A percentile compares a stretch with the other conserved stretches of the same genome.
phyloP scores from a whole-genome alignment of 176 grass and related monocot genomes.

The Eremochloa ophiuroides region DNA sequence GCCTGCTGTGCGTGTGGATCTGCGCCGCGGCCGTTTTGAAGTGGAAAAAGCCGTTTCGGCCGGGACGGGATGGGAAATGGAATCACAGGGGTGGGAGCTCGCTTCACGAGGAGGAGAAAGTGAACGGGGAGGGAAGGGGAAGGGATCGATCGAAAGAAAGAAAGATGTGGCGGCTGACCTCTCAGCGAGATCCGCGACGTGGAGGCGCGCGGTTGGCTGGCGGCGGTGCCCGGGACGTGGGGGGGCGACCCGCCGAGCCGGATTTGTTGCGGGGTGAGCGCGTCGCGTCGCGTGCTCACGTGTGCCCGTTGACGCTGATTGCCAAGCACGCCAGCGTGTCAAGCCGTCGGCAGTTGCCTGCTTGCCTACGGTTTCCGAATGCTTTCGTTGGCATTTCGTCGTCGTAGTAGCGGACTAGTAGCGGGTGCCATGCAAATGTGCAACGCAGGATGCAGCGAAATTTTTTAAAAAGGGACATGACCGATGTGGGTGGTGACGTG shows the following conservation, averaged over 20 bases:
- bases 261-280: not conserved
- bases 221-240: not conserved
- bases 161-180: conserved; percentile 1
- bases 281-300: not conserved
- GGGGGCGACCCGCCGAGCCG: not conserved
- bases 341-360: not conserved
- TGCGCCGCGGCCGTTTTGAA: conserved; percentile 19
- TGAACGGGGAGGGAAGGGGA: not conserved
- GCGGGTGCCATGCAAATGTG: not conserved
- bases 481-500: no score
- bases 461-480: not conserved
- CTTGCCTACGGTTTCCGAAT: not conserved
- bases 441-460: not conserved
- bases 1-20: conserved; percentile 5
- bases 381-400: not conserved
- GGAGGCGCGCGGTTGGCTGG: not conserved
- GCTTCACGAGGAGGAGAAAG: conserved; percentile 35
- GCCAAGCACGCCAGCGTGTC: not conserved
- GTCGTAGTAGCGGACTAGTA: not conserved
- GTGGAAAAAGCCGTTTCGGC: not conserved
- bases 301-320: not conserved
- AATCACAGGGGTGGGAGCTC: conserved; percentile 31
- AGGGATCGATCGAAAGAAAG: not conserved
- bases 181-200: conserved; percentile 6
- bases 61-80: not conserved